These are phyloP conservation scores for Hirschfeldia incana DNA, from an alignment of 345 rosid species.

Conservation along the genomic window DNA sequence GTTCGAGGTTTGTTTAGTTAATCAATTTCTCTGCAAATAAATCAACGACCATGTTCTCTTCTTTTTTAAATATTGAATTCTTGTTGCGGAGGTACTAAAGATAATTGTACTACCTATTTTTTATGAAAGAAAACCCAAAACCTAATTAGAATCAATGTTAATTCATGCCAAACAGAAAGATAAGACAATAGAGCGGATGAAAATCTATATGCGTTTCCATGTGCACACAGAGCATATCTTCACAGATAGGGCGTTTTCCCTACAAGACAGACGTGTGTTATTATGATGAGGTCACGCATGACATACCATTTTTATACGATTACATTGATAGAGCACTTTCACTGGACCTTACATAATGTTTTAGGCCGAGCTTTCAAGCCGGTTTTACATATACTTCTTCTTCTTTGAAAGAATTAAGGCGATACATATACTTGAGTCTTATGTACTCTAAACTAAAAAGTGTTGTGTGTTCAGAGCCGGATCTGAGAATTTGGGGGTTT, in stretches of 20 bases:
- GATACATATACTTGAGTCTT: no score
- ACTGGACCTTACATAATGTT: no score
- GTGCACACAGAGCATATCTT: background rate
- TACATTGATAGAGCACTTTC: background rate
- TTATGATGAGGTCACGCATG: slow-evolving; percentile 14
- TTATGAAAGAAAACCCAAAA: no score
- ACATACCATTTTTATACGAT: slow-evolving; percentile 3
- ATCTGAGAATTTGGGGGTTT: no score
- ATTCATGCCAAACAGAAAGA: background rate
- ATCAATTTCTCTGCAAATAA: background rate
- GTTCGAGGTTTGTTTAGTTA: background rate
- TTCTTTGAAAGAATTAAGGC: no score
- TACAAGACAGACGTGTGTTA: background rate
- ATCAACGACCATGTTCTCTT: slow-evolving; percentile 5
- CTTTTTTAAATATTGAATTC: background rate
- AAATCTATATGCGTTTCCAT: background rate
- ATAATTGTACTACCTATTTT: background rate
- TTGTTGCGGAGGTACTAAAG: background rate
- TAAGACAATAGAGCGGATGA: background rate
- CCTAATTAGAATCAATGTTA: background rate
- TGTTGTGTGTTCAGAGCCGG: no score
- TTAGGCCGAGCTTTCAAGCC: background rate
- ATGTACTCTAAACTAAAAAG: no score
- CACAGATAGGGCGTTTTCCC: background rate
- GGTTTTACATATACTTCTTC: background rate